Evolutionary conservation across 106 monocot species (phyloP), one percentile per base, ranked within the genome.

Genomic region (Cymbidium sinense): DNA sequence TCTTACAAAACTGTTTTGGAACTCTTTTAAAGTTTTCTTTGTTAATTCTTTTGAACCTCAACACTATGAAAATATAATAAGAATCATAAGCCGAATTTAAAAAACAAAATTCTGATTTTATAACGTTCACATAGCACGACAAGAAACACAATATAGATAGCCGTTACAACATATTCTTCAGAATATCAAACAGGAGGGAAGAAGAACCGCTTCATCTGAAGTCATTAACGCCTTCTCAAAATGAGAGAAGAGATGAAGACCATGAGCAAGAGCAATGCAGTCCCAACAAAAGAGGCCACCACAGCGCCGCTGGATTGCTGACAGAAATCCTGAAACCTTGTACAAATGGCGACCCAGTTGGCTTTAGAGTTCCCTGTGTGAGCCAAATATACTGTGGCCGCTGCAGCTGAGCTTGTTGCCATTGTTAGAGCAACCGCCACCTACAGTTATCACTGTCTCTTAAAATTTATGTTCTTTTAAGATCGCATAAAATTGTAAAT

Each of bases 351-450:
- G n/a, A n/a, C n/a, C n/a, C n/a, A n/a, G n/a, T n/a, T n/a, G n/a
- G n/a, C n/a, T n/a, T n/a, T n/a, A n/a, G 81, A 93, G 90, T 17
- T 88, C 8, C 93, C 93, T 0, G 58, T 77, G 83, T 88, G 93
- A 4, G 88, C 88, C 69, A 94, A 52, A 76, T 91, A 78, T 0
- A 94, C 88, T 31, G 91, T 85, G 11, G 93, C 86, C 1, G 93
- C 76, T 1, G 93, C 90, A 0, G 93, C 70, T 0, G 93, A 72
- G 27, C 79, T 86, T 11, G 85, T 85, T 11, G 93, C 91, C 0
- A 85, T 82, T 0, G 83, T 83, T 10, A 93, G 75, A 19, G 75
- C 88, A 15, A 86, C 75, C 85, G 88, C 88, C 0, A 84, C 69
- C 92, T 92, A 85, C 80, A 82, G 7, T 1, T n/a, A 25, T 2